These are phyloP conservation scores for Plasmodium sp. DNA, from an alignment of 169 alveolate genomes.

Conservation along the genomic window DNA sequence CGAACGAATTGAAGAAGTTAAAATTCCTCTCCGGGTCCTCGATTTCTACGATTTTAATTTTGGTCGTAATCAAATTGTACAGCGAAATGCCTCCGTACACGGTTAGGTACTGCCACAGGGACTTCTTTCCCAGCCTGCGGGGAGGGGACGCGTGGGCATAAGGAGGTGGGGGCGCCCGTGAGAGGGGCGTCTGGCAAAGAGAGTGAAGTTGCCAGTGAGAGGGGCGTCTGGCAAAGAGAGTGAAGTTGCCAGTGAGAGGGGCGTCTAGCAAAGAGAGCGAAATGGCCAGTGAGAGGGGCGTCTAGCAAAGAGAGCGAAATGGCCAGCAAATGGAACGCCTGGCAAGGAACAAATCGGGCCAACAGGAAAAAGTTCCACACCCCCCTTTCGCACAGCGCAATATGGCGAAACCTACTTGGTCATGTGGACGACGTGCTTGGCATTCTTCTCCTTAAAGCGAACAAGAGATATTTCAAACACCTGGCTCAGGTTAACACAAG, in stretches of 20 bases:
- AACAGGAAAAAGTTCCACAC: background rate
- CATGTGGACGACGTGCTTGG: constrained; percentile 61
- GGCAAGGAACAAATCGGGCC: background rate
- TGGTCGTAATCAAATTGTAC: constrained; percentile 53
- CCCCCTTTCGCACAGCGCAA: background rate
- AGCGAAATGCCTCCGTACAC: constrained; percentile 60
- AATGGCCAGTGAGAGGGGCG: background rate
- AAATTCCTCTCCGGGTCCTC: constrained; percentile 55
- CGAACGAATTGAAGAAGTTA: constrained; percentile 45
- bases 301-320: background rate
- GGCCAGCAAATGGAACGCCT: background rate
- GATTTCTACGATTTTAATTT: constrained; percentile 64
- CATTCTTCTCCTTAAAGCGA: constrained; percentile 69
- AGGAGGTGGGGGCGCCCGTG: no score
- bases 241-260: no score
- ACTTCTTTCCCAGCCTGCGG: constrained; percentile 49
- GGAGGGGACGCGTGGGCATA: background rate
- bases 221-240: no score
- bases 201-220: no score
- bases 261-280: background rate
- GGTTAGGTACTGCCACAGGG: constrained; percentile 55
- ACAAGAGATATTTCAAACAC: constrained; percentile 63
- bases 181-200: no score
- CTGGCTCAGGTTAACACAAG: constrained; percentile 64
- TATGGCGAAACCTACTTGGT: constrained; percentile 20